phyloP scores from a whole-genome alignment of 352 stramenopile genomes.

The Globisporangium radiosum region DNA sequence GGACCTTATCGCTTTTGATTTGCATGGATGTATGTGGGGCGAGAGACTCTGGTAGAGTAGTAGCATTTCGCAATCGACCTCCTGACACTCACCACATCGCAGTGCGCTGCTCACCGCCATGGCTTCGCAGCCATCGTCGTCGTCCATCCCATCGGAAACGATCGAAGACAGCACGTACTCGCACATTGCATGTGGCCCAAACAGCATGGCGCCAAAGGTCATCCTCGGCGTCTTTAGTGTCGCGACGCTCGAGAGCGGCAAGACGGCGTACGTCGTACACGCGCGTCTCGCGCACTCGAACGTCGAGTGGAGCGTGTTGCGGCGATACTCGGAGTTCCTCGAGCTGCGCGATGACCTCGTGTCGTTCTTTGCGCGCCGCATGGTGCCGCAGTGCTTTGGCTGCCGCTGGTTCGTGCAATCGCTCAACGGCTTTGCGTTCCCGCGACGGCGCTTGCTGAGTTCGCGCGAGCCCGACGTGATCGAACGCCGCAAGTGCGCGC shows the following conservation, averaged over 20 bases:
- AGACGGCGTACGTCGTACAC: conserved; percentile 43
- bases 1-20: too few relatives aligned
- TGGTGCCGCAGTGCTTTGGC: conserved; percentile 60
- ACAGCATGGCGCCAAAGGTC: conserved; percentile 44
- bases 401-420: conserved; percentile 69
- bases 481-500: conserved; percentile 29
- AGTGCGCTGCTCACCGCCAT: too few relatives aligned
- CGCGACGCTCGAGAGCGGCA: conserved; percentile 8
- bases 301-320: conserved; percentile 53
- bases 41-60: too few relatives aligned
- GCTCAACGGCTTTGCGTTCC: conserved; percentile 51
- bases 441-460: conserved; percentile 45
- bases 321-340: conserved; percentile 70
- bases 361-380: conserved; percentile 33
- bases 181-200: conserved; percentile 41
- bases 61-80: too few relatives aligned
- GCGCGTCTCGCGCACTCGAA: conserved; percentile 30
- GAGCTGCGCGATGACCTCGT: conserved; percentile 41
- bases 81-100: too few relatives aligned
- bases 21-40: too few relatives aligned
- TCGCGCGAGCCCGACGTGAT: conserved; percentile 42
- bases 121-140: too few relatives aligned
- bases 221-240: conserved; percentile 32
- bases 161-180: conserved; percentile 25
- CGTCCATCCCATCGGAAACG: background rate